Evolutionary conservation across 352 stramenopile species (phyloP).

Genomic region (Pythium coloratum): DNA sequence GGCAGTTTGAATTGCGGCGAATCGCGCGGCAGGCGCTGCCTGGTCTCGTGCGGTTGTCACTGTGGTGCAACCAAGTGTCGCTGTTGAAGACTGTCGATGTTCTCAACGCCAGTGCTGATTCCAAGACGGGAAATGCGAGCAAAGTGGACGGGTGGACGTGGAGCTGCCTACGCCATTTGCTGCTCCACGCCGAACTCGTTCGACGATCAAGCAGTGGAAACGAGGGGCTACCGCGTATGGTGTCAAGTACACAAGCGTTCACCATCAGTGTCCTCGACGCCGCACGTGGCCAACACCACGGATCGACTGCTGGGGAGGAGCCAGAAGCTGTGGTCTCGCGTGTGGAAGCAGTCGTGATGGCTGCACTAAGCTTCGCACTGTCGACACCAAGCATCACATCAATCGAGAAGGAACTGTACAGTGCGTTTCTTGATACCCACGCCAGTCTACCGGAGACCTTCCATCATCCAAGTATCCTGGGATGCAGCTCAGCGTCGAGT

Average conservation of each 20-base stretch:
- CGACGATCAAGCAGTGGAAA: not conserved
- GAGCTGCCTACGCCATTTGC: conserved; percentile 7
- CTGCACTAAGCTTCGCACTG: not conserved
- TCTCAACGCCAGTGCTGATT: not conserved
- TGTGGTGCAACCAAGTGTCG: conserved; percentile 48
- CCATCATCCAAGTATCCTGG: not conserved
- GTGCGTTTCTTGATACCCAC: conserved; percentile 11
- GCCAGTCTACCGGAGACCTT: not conserved
- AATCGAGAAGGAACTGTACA: not conserved
- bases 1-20: conserved; percentile 66
- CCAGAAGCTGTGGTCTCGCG: conserved; percentile 11
- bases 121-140: not conserved
- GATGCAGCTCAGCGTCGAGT: not conserved
- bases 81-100: conserved; percentile 16
- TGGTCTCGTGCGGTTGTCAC: conserved; percentile 45
- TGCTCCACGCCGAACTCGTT: conserved; percentile 13
- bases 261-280: not conserved
- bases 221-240: not conserved
- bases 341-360: conserved; percentile 13
- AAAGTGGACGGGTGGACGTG: conserved; percentile 12
- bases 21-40: conserved; percentile 64
- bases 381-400: not conserved
- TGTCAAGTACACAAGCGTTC: not conserved
- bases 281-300: not conserved
- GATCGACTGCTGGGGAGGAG: not conserved